Evolutionary conservation across 1,284 basidiomycete genomes (phyloP).

Genomic region (Ustilago xerochloae): DNA sequence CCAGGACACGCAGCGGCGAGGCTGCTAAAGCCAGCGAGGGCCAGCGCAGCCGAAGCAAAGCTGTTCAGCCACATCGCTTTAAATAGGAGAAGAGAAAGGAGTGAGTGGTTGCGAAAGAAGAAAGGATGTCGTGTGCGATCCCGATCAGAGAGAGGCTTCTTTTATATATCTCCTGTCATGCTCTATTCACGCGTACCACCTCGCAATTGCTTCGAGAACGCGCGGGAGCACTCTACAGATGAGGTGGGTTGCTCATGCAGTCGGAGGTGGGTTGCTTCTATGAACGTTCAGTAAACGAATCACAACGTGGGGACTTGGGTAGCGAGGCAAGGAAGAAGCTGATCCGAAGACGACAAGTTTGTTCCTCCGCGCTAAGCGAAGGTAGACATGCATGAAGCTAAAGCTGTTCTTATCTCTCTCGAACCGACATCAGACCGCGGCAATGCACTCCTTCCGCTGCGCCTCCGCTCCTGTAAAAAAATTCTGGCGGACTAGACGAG

Average conservation of each 20-base stretch:
- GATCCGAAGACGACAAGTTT: conserved; percentile 8
- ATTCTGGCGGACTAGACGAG: background rate
- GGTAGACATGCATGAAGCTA: conserved; percentile 10
- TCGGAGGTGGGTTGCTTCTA: no score
- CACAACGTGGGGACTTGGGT: background rate
- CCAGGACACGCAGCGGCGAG: conserved; percentile 22
- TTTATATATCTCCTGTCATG: background rate
- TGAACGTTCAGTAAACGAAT: no score
- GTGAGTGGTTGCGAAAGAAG: background rate
- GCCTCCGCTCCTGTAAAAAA: background rate
- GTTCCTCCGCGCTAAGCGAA: conserved; percentile 15
- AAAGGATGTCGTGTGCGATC: conserved; percentile 23
- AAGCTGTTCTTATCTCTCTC: conserved; percentile 15
- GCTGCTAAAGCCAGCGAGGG: conserved; percentile 6
- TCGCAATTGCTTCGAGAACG: background rate
- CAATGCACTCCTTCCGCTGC: background rate
- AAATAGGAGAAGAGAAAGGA: background rate
- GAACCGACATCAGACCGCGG: background rate
- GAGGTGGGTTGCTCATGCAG: no score
- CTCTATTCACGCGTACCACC: background rate
- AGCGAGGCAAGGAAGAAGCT: conserved; percentile 16
- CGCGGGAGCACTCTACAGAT: background rate
- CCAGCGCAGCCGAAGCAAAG: conserved; percentile 6
- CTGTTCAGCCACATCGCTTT: conserved; percentile 15
- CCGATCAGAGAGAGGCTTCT: background rate